Evolutionary conservation across 441 rosid species (phyloP).

Genomic region (Codiaeum variegatum): DNA sequence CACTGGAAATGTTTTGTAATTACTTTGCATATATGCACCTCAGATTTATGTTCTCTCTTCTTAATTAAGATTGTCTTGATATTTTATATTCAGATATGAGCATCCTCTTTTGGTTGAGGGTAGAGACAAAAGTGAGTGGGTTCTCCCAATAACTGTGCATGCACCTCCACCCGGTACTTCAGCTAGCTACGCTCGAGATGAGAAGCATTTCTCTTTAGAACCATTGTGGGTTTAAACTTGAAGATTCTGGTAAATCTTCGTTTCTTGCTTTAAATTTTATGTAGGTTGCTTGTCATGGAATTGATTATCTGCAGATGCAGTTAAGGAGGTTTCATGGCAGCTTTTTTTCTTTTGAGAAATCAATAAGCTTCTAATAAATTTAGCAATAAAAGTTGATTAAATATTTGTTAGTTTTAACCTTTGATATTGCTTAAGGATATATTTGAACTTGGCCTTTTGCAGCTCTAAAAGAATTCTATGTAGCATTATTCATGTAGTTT

Average conservation of each 20-base stretch:
- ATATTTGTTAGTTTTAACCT: background rate
- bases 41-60: background rate
- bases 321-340: background rate
- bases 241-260: slow-evolving; percentile 21
- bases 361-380: background rate
- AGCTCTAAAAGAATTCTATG: background rate
- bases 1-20: background rate
- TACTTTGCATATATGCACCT: background rate
- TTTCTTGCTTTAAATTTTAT: background rate
- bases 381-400: background rate
- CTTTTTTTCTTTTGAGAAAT: background rate
- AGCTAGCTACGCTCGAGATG: slow-evolving; percentile 46
- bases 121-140: slow-evolving; percentile 85
- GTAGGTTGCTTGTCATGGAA: background rate
- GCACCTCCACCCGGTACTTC: slow-evolving; percentile 73
- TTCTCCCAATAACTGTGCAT: slow-evolving; percentile 85
- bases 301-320: background rate
- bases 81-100: slow-evolving; percentile 56
- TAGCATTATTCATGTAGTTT: background rate
- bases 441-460: background rate
- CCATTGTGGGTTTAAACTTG: slow-evolving; percentile 66
- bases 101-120: slow-evolving; percentile 82
- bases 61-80: background rate
- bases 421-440: background rate
- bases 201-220: slow-evolving; percentile 59